Evolutionary conservation across 1,284 basidiomycete species (phyloP).

Genomic region (Trichosporon ovoides): DNA sequence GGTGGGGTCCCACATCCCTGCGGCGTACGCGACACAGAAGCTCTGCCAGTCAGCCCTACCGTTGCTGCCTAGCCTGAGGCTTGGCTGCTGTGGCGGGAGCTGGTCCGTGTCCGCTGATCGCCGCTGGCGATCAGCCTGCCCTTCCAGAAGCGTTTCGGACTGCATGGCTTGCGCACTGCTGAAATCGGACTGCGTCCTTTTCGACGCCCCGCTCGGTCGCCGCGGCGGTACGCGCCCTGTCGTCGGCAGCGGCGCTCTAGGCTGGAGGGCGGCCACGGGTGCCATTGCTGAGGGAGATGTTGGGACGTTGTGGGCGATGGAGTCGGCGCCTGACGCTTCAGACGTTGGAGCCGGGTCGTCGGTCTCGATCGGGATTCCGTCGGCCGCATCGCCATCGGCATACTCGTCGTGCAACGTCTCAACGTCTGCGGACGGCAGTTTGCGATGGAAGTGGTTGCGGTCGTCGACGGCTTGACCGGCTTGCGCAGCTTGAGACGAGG

Average conservation of each 20-base stretch:
- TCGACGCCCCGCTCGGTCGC: not conserved
- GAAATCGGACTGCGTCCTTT: not conserved
- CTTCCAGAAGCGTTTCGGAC: not conserved
- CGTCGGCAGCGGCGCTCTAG: not conserved
- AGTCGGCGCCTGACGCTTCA: too few relatives aligned
- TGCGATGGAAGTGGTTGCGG: too few relatives aligned
- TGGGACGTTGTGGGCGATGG: not conserved
- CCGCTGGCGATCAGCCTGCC: not conserved
- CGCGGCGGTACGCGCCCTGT: not conserved
- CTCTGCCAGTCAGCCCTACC: not conserved
- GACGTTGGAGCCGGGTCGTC: too few relatives aligned
- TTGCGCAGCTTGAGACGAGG: not conserved
- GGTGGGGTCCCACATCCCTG: conserved; percentile 1
- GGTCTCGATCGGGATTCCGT: too few relatives aligned
- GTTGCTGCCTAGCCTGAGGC: not conserved
- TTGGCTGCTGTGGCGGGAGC: not conserved
- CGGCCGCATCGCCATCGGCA: too few relatives aligned
- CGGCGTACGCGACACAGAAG: not conserved
- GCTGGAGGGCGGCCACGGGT: not conserved
- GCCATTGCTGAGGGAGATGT: not conserved
- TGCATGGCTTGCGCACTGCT: not conserved
- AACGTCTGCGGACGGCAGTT: too few relatives aligned
- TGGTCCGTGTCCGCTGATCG: not conserved
- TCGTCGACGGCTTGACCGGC: too few relatives aligned
- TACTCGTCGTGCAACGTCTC: too few relatives aligned